Percentiles rank a stretch among this genome's conserved stretches.
These are phyloP conservation scores for Leptographium wingfieldii DNA, from an alignment of 2,329 filamentous ascomycete species.

Conservation along the genomic window DNA sequence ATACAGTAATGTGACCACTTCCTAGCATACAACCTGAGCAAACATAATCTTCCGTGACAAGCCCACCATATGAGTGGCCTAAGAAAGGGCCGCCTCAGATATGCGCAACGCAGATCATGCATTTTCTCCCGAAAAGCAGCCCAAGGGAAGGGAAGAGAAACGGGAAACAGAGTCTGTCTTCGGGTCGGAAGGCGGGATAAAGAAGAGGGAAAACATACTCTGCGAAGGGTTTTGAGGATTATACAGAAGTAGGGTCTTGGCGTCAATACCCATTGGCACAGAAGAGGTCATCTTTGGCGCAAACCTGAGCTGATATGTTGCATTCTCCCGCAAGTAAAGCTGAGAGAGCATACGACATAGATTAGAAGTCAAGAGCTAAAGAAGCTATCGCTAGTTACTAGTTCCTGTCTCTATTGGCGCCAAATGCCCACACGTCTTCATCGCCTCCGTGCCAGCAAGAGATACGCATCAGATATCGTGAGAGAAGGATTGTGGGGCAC, in stretches of 20 bases:
- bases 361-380: neutral
- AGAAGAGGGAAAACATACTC: neutral
- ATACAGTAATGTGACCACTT: neutral
- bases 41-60: neutral
- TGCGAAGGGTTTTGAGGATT: neutral
- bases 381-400: neutral
- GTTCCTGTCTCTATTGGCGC: neutral
- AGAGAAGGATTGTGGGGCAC: neutral
- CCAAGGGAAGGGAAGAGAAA: neutral
- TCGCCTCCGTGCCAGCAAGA: neutral
- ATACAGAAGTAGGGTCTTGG: neutral
- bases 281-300: neutral
- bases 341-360: neutral
- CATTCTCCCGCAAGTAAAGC: neutral
- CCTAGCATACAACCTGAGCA: neutral
- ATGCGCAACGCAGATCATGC: neutral
- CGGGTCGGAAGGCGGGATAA: neutral
- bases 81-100: neutral
- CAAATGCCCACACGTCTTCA: neutral
- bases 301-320: neutral
- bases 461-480: neutral
- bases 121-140: neutral
- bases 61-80: neutral
- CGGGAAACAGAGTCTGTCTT: neutral
- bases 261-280: neutral